A percentile compares a stretch with the other conserved stretches of the same genome.
These are phyloP conservation scores for Quercus suber DNA, from an alignment of 306 rosid genomes.

Conservation along the genomic window DNA sequence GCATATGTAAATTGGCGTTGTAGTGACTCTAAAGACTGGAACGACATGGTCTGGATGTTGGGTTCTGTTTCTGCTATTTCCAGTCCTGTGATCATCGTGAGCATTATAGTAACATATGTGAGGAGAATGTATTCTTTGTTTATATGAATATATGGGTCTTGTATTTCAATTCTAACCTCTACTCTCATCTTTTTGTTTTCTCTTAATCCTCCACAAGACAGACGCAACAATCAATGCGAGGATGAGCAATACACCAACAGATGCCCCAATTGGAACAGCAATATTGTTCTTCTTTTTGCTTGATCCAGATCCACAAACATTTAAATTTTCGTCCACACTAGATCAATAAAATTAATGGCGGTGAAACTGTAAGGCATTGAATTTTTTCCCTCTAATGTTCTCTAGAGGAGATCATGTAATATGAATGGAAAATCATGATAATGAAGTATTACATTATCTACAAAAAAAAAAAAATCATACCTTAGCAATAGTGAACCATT, in stretches of 20 bases:
- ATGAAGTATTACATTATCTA: not conserved
- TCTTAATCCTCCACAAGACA: slow-evolving; percentile 16
- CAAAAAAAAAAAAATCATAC: slow-evolving; percentile 28
- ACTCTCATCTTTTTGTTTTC: slow-evolving; percentile 16
- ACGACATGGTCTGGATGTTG: not conserved
- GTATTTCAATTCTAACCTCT: not conserved
- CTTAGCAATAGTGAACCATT: slow-evolving; percentile 38
- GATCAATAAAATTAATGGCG: not conserved
- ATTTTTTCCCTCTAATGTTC: too few relatives aligned
- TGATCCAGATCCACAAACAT: slow-evolving; percentile 11
- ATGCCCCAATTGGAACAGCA: slow-evolving; percentile 33
- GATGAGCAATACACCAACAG: slow-evolving; percentile 33
- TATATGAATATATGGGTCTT: too few relatives aligned
- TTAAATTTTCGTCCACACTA: slow-evolving; percentile 28
- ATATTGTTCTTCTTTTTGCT: slow-evolving; percentile 1
- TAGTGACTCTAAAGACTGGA: slow-evolving; percentile 16
- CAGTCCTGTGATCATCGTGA: not conserved
- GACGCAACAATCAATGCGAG: slow-evolving; percentile 18
- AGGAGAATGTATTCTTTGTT: too few relatives aligned
- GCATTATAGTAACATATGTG: too few relatives aligned
- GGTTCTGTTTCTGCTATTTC: not conserved
- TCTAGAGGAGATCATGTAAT: too few relatives aligned
- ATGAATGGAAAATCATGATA: too few relatives aligned
- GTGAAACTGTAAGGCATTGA: too few relatives aligned
- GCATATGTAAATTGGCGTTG: slow-evolving; percentile 35